Percentiles rank a stretch among this genome's conserved stretches.
Evolutionary conservation across 2,329 filamentous ascomycete genomes (phyloP).

Genomic region (Aspergillus arachidicola): DNA sequence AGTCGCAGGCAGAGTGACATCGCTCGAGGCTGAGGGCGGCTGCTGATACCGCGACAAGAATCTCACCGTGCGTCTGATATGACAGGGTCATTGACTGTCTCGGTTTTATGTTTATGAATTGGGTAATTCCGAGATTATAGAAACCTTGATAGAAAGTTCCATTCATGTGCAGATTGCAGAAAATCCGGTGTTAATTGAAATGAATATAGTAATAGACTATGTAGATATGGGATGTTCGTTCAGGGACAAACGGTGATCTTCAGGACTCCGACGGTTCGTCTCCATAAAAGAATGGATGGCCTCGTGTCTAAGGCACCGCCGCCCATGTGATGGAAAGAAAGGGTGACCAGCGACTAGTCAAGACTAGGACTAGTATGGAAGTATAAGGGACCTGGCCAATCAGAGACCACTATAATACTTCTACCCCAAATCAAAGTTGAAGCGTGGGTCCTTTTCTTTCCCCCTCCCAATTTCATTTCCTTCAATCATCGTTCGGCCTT

Average conservation of each 20-base stretch:
- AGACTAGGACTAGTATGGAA: no score
- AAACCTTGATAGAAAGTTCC: not conserved
- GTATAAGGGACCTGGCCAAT: not conserved
- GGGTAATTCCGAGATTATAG: not conserved
- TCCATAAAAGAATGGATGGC: not conserved
- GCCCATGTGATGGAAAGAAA: not conserved
- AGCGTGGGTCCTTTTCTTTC: not conserved
- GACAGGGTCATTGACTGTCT: not conserved
- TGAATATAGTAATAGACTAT: no score
- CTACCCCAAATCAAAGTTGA: not conserved
- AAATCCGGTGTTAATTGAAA: no score
- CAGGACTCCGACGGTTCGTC: constrained; percentile 3
- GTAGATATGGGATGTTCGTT: not conserved
- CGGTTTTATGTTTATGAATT: not conserved
- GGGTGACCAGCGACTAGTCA: not conserved
- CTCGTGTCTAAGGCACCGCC: not conserved
- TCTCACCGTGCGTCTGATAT: not conserved
- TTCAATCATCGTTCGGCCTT: not conserved
- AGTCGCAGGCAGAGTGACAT: not conserved
- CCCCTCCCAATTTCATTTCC: not conserved
- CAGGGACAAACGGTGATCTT: not conserved
- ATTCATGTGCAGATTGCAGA: no score
- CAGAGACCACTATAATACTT: not conserved
- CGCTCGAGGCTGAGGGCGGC: not conserved
- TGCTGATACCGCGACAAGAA: not conserved